phyloP scores from a whole-genome alignment of 1,284 basidiomycete genomes.

The Cutaneotrichosporon mucoides region DNA sequence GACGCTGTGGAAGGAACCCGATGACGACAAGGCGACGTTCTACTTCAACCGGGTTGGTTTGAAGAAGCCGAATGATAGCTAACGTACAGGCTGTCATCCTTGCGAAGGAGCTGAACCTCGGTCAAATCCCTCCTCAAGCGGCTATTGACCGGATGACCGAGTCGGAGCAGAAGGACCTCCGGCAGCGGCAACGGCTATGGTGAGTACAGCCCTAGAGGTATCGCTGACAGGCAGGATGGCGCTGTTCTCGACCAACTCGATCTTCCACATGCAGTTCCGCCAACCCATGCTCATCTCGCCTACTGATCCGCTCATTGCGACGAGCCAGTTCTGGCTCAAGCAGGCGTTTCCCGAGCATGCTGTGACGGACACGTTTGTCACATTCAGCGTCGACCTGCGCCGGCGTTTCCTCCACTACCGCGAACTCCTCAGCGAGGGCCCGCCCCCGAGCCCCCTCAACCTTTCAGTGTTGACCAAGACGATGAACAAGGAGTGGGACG shows the following conservation, averaged over 20 bases:
- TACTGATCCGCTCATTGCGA: constrained; percentile 30
- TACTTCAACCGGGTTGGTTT: constrained; percentile 33
- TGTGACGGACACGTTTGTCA: constrained; percentile 29
- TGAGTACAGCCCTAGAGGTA: too few species aligned
- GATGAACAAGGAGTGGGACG: constrained; percentile 36
- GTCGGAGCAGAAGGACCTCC: constrained; percentile 21
- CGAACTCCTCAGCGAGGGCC: constrained; percentile 26
- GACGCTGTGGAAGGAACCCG: constrained; percentile 37
- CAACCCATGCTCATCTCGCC: constrained; percentile 37
- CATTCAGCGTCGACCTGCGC: constrained; percentile 34
- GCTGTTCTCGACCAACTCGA: constrained; percentile 36
- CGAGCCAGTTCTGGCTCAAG: constrained; percentile 26
- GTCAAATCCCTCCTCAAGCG: constrained; percentile 19
- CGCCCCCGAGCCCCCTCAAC: constrained; percentile 24
- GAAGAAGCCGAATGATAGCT: neutral
- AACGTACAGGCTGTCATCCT: constrained; percentile 28
- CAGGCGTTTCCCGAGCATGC: constrained; percentile 23
- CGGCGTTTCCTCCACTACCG: constrained; percentile 35
- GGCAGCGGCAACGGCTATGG: constrained; percentile 33
- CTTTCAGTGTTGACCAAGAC: constrained; percentile 32
- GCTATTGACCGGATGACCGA: constrained; percentile 21
- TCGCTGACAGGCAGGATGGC: too few species aligned
- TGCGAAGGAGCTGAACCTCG: constrained; percentile 34
- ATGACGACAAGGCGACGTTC: constrained; percentile 39
- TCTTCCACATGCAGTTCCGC: constrained; percentile 42